Evolutionary conservation across 768 basidiomycete genomes (phyloP), one percentile per base, ranked within the genome.

Genomic region (Clitopilus passeckerianus): DNA sequence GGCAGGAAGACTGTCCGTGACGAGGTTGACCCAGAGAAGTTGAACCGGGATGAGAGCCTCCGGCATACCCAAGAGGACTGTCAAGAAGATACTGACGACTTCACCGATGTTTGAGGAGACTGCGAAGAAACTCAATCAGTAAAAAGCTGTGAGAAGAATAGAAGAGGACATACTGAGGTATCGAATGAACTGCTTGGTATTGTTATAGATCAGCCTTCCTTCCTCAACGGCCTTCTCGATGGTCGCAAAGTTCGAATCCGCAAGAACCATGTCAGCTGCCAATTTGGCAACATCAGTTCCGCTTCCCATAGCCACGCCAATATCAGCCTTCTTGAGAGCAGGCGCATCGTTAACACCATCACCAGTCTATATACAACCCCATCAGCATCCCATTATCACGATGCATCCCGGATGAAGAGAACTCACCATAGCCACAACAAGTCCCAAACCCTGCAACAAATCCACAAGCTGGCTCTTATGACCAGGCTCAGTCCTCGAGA

Each of bases 321-420:
- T 99, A 66, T 96, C 94, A 12, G 96, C 97, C 75, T 90, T 95
- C 72, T 96, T 95, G 66, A 99, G 75, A 0, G 96, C 97, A 34
- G 95, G 95, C 1, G 97, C 96, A 67, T 99, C 96, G 65, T 99
- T 99, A 59, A 99, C 97, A 66, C 96, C 96, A 69, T 98, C 96
- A 60, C 94, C 95, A 58, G 93, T 95, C 92, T 93, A 63, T 1
- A 60, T 3, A 24, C 46, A 56, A n/a, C 33, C 27, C 22, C 24
- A 18, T 64, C 35, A 63, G 57, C 9, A 50, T 23, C 50, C 53
- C 50, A 9, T 34, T n/a, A 6, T n/a, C 33, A 41, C 56, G 27
- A 30, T 30, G 22, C 50, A 50, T 10, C 44, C 27, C 37, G 23
- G 41, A 22, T 33, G 56, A 15, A 46, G 57, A 59, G 23, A 34